A percentile compares a stretch with the other conserved stretches of the same genome.
phyloP scores from a whole-genome alignment of 345 rosid species.

The Eucalyptus cladocalyx region DNA sequence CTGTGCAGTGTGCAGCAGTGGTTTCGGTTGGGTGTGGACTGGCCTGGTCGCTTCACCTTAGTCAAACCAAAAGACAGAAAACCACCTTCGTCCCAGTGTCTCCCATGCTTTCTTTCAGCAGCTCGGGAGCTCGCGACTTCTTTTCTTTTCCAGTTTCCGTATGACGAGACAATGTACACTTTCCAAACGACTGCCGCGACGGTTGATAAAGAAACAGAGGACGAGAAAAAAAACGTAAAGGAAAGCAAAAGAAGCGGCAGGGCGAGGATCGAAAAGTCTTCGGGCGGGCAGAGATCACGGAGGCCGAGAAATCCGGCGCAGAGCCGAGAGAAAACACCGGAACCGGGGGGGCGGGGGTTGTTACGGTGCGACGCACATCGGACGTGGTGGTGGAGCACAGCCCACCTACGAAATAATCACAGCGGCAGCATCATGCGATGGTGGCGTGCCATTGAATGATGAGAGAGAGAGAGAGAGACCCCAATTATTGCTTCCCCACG shows the following conservation, averaged over 20 bases:
- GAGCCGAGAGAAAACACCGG: background rate
- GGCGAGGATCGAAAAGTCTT: background rate
- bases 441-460: background rate
- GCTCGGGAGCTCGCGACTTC: background rate
- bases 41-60: background rate
- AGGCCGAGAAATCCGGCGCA: conserved; percentile 15
- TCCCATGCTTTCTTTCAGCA: background rate
- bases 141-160: background rate
- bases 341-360: background rate
- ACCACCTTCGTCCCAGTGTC: background rate
- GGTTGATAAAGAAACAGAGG: background rate
- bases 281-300: background rate
- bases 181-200: background rate
- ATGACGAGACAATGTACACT: background rate
- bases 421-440: background rate
- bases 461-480: background rate
- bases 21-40: background rate
- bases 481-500: conserved; percentile 34
- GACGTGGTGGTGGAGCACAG: background rate
- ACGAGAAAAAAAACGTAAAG: background rate
- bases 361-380: background rate
- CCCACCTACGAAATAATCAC: background rate
- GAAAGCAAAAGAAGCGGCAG: background rate
- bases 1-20: background rate
- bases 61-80: background rate